These are phyloP conservation scores for Drechslerella dactyloides DNA, from an alignment of 2,329 filamentous ascomycete species.

Conservation along the genomic window DNA sequence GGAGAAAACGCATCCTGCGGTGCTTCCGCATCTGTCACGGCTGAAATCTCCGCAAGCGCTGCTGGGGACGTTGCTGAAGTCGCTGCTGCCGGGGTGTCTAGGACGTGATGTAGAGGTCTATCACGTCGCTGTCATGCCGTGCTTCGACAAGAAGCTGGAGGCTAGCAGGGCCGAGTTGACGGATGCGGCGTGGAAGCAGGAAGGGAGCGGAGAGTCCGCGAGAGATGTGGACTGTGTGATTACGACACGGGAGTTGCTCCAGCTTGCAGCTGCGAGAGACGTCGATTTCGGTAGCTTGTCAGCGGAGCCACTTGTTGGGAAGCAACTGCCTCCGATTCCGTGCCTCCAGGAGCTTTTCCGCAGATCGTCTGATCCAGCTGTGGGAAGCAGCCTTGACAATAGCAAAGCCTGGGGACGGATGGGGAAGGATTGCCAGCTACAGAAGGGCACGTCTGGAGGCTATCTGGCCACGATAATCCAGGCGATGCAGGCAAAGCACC, in stretches of 20 bases:
- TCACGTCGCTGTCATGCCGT: conserved; percentile 96
- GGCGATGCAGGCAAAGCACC: conserved; percentile 72
- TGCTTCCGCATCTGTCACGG: conserved; percentile 86
- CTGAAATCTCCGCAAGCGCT: conserved; percentile 94
- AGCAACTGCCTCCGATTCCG: conserved; percentile 25
- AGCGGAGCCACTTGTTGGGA: conserved; percentile 71
- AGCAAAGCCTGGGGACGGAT: too few relatives aligned
- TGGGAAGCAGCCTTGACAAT: too few relatives aligned
- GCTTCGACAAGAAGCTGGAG: conserved; percentile 98
- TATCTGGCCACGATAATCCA: conserved; percentile 85
- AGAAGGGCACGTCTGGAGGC: conserved; percentile 82
- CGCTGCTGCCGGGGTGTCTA: conserved; percentile 70
- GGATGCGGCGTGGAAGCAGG: conserved; percentile 70
- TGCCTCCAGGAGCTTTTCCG: conserved; percentile 17
- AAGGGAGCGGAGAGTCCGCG: conserved; percentile 62
- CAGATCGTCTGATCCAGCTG: neutral
- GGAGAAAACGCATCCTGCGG: conserved; percentile 94
- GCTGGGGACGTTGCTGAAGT: conserved; percentile 88
- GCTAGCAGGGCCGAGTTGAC: conserved; percentile 92
- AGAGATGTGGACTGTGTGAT: conserved; percentile 98
- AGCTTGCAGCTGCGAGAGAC: conserved; percentile 79
- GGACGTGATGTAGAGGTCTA: conserved; percentile 78
- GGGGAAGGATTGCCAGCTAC: conserved; percentile 3
- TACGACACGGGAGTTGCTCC: conserved; percentile 90
- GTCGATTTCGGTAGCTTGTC: conserved; percentile 70